Conservation (phyloP, 805 yeast species). For the Maudiozyma turicensis region DNA sequence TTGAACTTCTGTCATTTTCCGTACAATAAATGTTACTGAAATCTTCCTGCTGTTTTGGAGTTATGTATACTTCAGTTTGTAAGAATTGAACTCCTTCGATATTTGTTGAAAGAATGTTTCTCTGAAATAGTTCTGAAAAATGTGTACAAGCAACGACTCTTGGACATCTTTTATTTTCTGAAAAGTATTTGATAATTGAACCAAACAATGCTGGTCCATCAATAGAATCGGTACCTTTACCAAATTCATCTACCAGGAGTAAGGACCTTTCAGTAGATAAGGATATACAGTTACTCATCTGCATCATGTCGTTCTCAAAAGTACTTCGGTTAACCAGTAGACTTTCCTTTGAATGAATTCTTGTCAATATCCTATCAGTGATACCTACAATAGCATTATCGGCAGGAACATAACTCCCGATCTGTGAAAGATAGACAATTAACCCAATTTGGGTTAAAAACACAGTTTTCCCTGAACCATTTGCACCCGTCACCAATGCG, state of each 20-base stretch:
- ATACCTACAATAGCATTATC: slow-evolving; percentile 36
- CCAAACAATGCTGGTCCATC: slow-evolving; percentile 41
- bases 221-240: slow-evolving; percentile 40
- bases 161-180: slow-evolving; percentile 11
- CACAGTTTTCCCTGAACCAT: slow-evolving; percentile 45
- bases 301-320: slow-evolving; percentile 40
- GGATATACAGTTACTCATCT: slow-evolving; percentile 35
- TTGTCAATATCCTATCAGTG: slow-evolving; percentile 38
- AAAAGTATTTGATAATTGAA: slow-evolving; percentile 26
- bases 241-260: slow-evolving; percentile 44
- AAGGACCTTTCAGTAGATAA: slow-evolving; percentile 34
- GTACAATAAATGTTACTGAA: not conserved
- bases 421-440: slow-evolving; percentile 40
- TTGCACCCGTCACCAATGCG: slow-evolving; percentile 40
- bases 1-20: slow-evolving; percentile 2
- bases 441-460: slow-evolving; percentile 40
- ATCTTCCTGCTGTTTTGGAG: not conserved
- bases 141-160: slow-evolving; percentile 34
- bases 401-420: slow-evolving; percentile 50
- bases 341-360: slow-evolving; percentile 36
- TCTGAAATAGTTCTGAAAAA: slow-evolving; percentile 33
- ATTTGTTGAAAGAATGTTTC: slow-evolving; percentile 13
- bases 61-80: slow-evolving; percentile 23
- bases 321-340: slow-evolving; percentile 36
- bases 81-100: slow-evolving; percentile 23